These are phyloP conservation scores for Candida gorgasii DNA, from an alignment of 805 yeast genomes.

Conservation along the genomic window DNA sequence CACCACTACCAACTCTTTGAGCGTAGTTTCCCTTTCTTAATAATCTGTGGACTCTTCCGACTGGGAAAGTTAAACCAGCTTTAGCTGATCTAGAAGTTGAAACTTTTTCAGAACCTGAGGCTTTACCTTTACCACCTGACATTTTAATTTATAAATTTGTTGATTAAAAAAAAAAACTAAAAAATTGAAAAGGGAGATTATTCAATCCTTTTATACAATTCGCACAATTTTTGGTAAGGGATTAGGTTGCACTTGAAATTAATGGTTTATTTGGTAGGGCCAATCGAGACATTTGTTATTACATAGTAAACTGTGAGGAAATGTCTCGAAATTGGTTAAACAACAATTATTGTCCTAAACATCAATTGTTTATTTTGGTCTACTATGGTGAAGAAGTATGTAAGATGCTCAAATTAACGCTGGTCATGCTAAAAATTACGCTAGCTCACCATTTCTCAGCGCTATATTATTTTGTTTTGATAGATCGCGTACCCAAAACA, in stretches of 20 bases:
- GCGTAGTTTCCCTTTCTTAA: constrained; percentile 97
- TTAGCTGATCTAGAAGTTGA: constrained; percentile 97
- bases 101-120: constrained; percentile 92
- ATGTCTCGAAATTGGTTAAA: background rate
- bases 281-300: background rate
- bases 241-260: background rate
- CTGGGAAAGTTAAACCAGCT: constrained; percentile 99
- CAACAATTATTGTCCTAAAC: background rate
- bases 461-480: background rate
- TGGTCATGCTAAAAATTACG: constrained; percentile 1
- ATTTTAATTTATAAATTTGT: constrained; percentile 35
- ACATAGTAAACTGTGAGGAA: background rate
- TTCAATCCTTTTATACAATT: constrained; percentile 8
- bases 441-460: background rate
- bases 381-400: background rate
- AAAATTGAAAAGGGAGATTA: constrained; percentile 6
- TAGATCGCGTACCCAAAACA: constrained; percentile 3
- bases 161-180: constrained; percentile 6
- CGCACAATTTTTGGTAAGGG: constrained; percentile 2
- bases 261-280: background rate
- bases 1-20: constrained; percentile 98
- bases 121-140: constrained; percentile 91
- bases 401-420: background rate
- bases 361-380: constrained; percentile 3
- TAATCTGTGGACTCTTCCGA: constrained; percentile 97